A percentile compares a stretch with the other conserved stretches of the same genome.
phyloP scores from a whole-genome alignment of 176 grass and related monocot genomes.

The Carex myosuroides region DNA sequence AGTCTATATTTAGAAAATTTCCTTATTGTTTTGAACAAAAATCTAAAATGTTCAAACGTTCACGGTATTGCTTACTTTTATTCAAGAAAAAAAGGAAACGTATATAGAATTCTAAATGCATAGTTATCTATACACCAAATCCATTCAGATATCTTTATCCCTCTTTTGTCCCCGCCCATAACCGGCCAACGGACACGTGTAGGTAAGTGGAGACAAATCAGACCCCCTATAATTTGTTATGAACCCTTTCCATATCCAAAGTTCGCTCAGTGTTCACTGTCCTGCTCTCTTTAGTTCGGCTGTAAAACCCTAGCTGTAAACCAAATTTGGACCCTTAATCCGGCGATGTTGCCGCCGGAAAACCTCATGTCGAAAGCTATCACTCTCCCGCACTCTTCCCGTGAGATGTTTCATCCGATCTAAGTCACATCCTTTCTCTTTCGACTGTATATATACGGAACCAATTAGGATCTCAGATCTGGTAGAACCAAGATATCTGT shows the following conservation, averaged over 20 bases:
- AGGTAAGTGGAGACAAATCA: not conserved
- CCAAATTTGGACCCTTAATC: not conserved
- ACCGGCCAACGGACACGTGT: not conserved
- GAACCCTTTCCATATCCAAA: not conserved
- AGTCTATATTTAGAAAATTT: not conserved
- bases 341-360: conserved; percentile 8
- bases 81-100: not conserved
- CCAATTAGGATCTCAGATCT: conserved; percentile 13
- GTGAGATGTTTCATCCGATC: conserved; percentile 25
- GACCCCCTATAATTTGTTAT: not conserved
- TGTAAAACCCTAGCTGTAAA: conserved; percentile 13
- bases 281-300: not conserved
- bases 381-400: not conserved
- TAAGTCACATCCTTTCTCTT: not conserved
- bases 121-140: not conserved
- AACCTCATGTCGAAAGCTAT: not conserved
- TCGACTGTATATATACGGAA: conserved; percentile 12
- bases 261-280: not conserved
- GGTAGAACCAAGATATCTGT: not conserved
- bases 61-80: not conserved
- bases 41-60: not conserved
- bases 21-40: not conserved
- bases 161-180: not conserved
- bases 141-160: not conserved
- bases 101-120: not conserved